phyloP scores from a whole-genome alignment of 2,329 filamentous ascomycete genomes.

The Huntiella bhutanensis region DNA sequence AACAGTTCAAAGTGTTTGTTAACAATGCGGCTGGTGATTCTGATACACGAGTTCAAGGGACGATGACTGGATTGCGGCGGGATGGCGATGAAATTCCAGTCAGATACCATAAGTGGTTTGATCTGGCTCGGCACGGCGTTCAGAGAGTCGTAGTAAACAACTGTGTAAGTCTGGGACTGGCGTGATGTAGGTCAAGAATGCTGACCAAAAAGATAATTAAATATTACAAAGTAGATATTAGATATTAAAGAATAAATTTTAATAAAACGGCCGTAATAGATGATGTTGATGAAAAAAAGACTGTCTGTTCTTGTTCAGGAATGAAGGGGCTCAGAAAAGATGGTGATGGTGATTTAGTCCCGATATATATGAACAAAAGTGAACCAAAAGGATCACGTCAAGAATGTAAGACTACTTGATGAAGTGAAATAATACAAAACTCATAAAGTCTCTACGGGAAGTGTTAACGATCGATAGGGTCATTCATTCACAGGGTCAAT shows the following conservation, averaged over 20 bases:
- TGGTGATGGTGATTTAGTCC: slow-evolving; percentile 3
- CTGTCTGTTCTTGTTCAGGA: slow-evolving; percentile 3
- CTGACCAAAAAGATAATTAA: too few species aligned
- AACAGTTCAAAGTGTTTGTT: background rate
- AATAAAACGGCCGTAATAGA: background rate
- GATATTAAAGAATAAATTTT: background rate
- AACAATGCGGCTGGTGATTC: background rate
- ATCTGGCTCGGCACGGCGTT: background rate
- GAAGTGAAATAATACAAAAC: too few species aligned
- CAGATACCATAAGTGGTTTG: slow-evolving; percentile 1
- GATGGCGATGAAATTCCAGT: slow-evolving; percentile 10
- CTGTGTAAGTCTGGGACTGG: background rate
- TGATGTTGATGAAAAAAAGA: too few species aligned
- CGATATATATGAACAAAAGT: slow-evolving; percentile 10
- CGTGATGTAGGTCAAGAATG: too few species aligned
- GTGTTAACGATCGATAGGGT: too few species aligned
- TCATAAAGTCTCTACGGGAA: too few species aligned
- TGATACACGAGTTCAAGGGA: background rate
- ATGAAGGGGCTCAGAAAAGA: slow-evolving; percentile 9
- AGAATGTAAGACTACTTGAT: background rate
- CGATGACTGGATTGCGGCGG: slow-evolving; percentile 9
- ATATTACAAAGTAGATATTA: too few species aligned
- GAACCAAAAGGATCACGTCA: background rate
- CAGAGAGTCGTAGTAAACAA: background rate
- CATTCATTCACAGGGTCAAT: too few species aligned